Evolutionary conservation across 163 green algal genomes (phyloP), one percentile per base, ranked within the genome.

Genomic region (Coccomyxa subellipsoidea): DNA sequence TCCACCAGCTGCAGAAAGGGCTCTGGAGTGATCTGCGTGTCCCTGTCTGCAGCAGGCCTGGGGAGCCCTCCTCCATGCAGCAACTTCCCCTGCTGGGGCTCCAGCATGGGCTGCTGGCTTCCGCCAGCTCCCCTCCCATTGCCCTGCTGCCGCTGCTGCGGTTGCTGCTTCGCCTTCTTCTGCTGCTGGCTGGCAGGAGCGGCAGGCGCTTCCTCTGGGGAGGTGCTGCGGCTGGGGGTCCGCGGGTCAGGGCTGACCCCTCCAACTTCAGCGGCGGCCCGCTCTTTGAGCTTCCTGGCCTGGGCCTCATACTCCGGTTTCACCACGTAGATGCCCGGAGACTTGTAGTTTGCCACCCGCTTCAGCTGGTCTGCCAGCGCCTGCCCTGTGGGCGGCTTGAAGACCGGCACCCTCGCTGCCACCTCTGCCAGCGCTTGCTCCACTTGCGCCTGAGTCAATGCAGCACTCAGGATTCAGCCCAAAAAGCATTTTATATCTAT

Each of bases 381-480:
- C 37, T 80, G 37, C 27, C 38, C 38, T 39, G 37, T 38, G 38
- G 76, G 25, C 71, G 32, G 71, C 76, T 80, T 80, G 38, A 80
- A 70, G 2, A 38, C 76, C 27, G 76, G 39, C 76, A 80, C 76
- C 5, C 23, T 21, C 38, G 37, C 21, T 6, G 25, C 38, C 38
- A 80, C 38, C 38, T 69, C 76, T n/a, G 38, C 76, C 76, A 80
- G 38, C 27, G 38, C 76, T 31, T 80, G 76, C 76, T 59, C 47
- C 47, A 59, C 47, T 59, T 59, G 47, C 47, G 47, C 47, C 47
- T 59, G 47, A n/a, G n/a, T n/a, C n/a, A n/a, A n/a, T n/a, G n/a
- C n/a, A n/a, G n/a, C n/a, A n/a, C n/a, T n/a, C n/a, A n/a, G n/a
- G n/a, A 69, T 69, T 29, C 15, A 21, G 12, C 53, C 12, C 15